Conservation (phyloP, 176 grass and related monocot species). For the Elaeis guineensis region DNA sequence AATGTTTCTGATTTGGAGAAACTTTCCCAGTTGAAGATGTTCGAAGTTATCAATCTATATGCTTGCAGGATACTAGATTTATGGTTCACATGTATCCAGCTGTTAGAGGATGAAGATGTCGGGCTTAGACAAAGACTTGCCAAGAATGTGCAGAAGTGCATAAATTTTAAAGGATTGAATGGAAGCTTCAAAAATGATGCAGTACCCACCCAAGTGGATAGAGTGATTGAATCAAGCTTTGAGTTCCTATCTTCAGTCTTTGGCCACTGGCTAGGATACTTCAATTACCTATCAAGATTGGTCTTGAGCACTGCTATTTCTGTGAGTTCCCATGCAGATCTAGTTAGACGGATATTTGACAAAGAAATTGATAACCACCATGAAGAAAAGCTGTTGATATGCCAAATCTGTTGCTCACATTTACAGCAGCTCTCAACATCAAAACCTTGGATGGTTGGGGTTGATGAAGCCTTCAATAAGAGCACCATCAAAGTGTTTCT, state of each 20-base stretch:
- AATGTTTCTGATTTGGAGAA: constrained; percentile 31
- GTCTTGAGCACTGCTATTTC: constrained; percentile 48
- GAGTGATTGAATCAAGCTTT: constrained; percentile 78
- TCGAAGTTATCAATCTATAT: constrained; percentile 51
- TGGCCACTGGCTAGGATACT: constrained; percentile 64
- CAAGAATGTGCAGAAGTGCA: constrained; percentile 59
- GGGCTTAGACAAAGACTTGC: constrained; percentile 67
- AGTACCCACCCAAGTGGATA: constrained; percentile 74
- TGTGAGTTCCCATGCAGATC: constrained; percentile 49
- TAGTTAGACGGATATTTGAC: constrained; percentile 89
- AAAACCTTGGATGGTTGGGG: constrained; percentile 24
- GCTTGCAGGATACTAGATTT: constrained; percentile 67
- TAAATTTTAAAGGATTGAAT: constrained; percentile 42
- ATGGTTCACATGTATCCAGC: constrained; percentile 76
- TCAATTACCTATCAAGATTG: constrained; percentile 52
- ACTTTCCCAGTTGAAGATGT: constrained; percentile 20
- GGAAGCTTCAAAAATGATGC: constrained; percentile 42
- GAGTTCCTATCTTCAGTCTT: constrained; percentile 68
- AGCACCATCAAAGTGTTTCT: constrained; percentile 30
- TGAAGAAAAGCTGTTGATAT: constrained; percentile 91
- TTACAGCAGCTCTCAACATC: constrained; percentile 55
- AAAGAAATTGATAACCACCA: constrained; percentile 99
- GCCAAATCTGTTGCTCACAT: constrained; percentile 75
- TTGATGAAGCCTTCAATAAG: neutral
- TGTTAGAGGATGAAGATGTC: constrained; percentile 91